Base-by-base conservation (phyloP, 176 grass and related monocot species). In the Eleusine coracana region DNA sequence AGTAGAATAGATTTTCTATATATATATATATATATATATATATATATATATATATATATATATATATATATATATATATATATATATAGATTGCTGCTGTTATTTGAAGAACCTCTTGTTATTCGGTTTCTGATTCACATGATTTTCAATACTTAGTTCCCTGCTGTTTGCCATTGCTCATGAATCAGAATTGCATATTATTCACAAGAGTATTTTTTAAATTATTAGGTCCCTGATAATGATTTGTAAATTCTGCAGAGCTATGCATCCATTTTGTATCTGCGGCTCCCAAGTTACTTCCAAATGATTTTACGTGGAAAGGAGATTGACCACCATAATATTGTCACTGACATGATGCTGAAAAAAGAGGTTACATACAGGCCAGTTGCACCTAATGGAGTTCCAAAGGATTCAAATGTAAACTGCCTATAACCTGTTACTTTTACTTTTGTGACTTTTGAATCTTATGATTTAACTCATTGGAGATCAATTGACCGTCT, bases 181-280 rank as follows among this genome's bases (percentile, higher is more conserved):
- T 46, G 66, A 73, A 80, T 29, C 49, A 75, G 31, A 75, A 75
- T 61, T 68, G 36, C 78, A 38, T 41, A 21, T 34, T 80, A 61
- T 59, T 54, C 25, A 55, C 62, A 54, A 54, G 50, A 56, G 20
- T 89, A 10, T 58, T 72, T 39, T 3, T 52, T 10, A 46, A 11
- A 16, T 18, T 46, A 68, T 80, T 34, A 49, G 4, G 27, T 28
- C 51, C 28, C 76, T 84, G 51, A 75, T 17, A 68, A 59, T 64
- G 77, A 70, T 54, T 80, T 75, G 14, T 70, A 29, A 65, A 16
- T 81, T 55, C 67, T 92, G 82, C 93, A 99, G 96, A 99, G 93
- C 89, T 99, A 99, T 88, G 96, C 96, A 44, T 99, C 96, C 18
- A 96, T 99, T 90, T 88, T 99, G 58, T 99, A 99, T 84, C 89